phyloP scores from a whole-genome alignment of 2,329 filamentous ascomycete genomes.

The Lachnellula cervina region DNA sequence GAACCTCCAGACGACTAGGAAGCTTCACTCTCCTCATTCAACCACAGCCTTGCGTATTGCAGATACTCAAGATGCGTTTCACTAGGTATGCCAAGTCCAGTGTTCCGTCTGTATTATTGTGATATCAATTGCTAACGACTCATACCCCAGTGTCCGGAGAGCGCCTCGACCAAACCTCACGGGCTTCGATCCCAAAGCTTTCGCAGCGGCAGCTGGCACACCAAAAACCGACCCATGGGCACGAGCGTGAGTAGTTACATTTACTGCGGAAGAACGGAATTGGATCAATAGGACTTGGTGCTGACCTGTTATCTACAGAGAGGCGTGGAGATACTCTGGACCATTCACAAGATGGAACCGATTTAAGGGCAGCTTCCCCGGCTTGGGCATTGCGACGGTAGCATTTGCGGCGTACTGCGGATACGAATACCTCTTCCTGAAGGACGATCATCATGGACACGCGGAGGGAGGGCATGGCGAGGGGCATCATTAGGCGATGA shows the following conservation, averaged over 20 bases:
- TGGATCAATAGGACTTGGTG: not conserved
- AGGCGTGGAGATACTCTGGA: conserved; percentile 91
- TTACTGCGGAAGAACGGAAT: not conserved
- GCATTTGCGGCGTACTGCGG: conserved; percentile 86
- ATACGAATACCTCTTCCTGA: conserved; percentile 83
- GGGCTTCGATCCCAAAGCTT: conserved; percentile 83
- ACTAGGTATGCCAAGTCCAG: conserved; percentile 24
- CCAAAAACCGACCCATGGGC: conserved; percentile 63
- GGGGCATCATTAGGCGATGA: conserved; percentile 48
- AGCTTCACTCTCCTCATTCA: conserved; percentile 4
- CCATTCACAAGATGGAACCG: conserved; percentile 85
- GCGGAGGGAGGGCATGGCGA: conserved; percentile 47
- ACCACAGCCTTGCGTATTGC: conserved; percentile 15
- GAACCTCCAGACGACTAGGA: conserved; percentile 6
- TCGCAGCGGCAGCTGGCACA: conserved; percentile 64
- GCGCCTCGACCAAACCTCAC: conserved; percentile 65
- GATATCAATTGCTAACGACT: conserved; percentile 12
- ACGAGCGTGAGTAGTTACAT: conserved; percentile 46
- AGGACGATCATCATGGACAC: conserved; percentile 60
- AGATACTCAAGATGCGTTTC: conserved; percentile 27
- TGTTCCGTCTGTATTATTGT: not conserved
- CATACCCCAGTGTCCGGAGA: conserved; percentile 30
- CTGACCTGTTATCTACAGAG: conserved; percentile 64
- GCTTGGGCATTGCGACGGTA: conserved; percentile 85
- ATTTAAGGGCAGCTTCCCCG: conserved; percentile 81